Percentiles rank a stretch among this genome's conserved stretches.
These are phyloP conservation scores for Aspergillus tubingensis DNA, from an alignment of 2,329 filamentous ascomycete species.

Conservation along the genomic window DNA sequence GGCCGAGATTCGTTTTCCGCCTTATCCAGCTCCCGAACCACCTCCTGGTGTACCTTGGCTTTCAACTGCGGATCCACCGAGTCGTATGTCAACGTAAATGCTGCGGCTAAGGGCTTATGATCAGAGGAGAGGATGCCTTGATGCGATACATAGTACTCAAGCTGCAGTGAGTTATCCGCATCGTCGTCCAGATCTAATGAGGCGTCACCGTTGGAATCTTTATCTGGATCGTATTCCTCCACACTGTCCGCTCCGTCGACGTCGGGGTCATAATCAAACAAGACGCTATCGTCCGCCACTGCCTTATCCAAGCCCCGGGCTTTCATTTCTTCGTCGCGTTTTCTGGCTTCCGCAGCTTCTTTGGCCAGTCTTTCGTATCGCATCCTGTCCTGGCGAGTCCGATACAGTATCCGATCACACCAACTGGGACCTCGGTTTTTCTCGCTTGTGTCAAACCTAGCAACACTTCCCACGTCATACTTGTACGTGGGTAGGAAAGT, in stretches of 20 bases:
- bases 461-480: conserved; percentile 92
- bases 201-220: conserved; percentile 48
- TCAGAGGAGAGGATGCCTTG: conserved; percentile 90
- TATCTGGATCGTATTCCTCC: conserved; percentile 62
- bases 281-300: conserved; percentile 74
- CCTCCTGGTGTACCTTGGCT: conserved; percentile 78
- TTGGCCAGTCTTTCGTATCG: conserved; percentile 63
- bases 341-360: conserved; percentile 67
- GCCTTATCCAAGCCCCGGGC: conserved; percentile 72
- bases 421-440: conserved; percentile 91
- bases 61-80: conserved; percentile 84
- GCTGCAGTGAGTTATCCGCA: conserved; percentile 52
- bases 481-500: conserved; percentile 94
- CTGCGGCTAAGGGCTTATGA: conserved; percentile 84
- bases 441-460: conserved; percentile 91
- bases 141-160: conserved; percentile 80
- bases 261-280: conserved; percentile 90
- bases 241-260: conserved; percentile 63
- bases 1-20: conserved; percentile 90
- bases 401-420: conserved; percentile 92
- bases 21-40: conserved; percentile 83
- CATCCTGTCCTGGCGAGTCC: conserved; percentile 71
- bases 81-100: conserved; percentile 84
- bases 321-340: conserved; percentile 82
- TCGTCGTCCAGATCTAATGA: conserved; percentile 30